Evolutionary conservation across 2,329 filamentous ascomycete genomes (phyloP).

Genomic region (Ophiostoma sp.): DNA sequence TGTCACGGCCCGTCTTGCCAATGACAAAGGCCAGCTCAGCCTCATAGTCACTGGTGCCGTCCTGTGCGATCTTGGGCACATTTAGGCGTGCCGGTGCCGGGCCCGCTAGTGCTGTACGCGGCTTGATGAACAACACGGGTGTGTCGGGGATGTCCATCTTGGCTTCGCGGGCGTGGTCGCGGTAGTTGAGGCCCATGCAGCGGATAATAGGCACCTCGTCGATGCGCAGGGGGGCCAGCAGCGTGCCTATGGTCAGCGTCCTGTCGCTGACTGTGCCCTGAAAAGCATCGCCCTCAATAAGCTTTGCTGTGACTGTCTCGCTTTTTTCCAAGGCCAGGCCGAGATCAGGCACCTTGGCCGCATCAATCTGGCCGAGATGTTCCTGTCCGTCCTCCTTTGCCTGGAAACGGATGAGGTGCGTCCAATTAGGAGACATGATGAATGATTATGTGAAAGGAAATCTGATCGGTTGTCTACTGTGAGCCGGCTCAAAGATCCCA

Average conservation of each 20-base stretch:
- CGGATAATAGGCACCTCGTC: conserved; percentile 39
- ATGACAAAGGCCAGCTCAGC: conserved; percentile 38
- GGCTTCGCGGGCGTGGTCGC: conserved; percentile 38
- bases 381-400: conserved; percentile 38
- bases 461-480: background rate
- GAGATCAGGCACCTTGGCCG: conserved; percentile 33
- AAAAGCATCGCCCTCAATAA: conserved; percentile 35
- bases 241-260: conserved; percentile 27
- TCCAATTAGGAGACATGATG: conserved; percentile 30
- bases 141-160: conserved; percentile 35
- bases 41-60: conserved; percentile 39
- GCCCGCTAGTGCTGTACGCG: conserved; percentile 34
- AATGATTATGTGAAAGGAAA: background rate
- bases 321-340: conserved; percentile 34
- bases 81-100: conserved; percentile 32
- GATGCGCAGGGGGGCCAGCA: conserved; percentile 34
- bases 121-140: conserved; percentile 39
- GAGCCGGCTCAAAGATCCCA: too few species aligned
- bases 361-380: conserved; percentile 38
- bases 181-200: conserved; percentile 44
- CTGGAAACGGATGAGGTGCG: conserved; percentile 39
- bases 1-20: conserved; percentile 35
- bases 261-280: conserved; percentile 34
- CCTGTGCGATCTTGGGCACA: conserved; percentile 34
- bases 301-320: conserved; percentile 33